Conservation (phyloP, 352 stramenopile genomes). For the Pythium graminicola region DNA sequence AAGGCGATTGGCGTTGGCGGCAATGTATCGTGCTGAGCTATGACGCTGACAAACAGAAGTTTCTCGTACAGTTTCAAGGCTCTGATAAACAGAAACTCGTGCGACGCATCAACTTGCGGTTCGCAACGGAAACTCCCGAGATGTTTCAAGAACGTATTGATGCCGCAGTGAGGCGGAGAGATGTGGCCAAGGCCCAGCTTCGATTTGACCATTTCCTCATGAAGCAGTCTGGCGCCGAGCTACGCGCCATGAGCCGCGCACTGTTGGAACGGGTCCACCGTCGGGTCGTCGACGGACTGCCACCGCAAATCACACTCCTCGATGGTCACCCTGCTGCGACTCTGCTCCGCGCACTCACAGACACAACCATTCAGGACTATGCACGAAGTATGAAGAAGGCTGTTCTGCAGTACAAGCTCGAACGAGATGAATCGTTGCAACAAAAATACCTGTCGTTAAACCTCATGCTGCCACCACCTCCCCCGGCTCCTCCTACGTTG, state of each 20-base stretch:
- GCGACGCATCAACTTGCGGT: constrained; percentile 88
- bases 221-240: constrained; percentile 59
- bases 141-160: constrained; percentile 74
- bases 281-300: constrained; percentile 77
- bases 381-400: constrained; percentile 91
- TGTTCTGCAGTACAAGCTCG: constrained; percentile 63
- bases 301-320: constrained; percentile 43
- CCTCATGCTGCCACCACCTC: constrained; percentile 35
- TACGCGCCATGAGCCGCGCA: constrained; percentile 72
- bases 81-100: constrained; percentile 85
- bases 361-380: constrained; percentile 87
- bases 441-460: constrained; percentile 65
- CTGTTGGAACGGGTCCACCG: constrained; percentile 82
- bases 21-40: constrained; percentile 60
- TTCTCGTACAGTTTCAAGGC: constrained; percentile 79
- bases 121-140: constrained; percentile 67
- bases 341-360: constrained; percentile 80
- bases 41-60: constrained; percentile 58
- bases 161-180: constrained; percentile 46
- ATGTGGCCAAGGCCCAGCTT: constrained; percentile 81
- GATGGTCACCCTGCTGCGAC: constrained; percentile 50
- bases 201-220: constrained; percentile 89
- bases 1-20: constrained; percentile 81
- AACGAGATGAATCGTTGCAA: constrained; percentile 45
- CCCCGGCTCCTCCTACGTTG: constrained; percentile 27